Evolutionary conservation across 139 green algal genomes (phyloP).

Genomic region (Mesostigma viride): DNA sequence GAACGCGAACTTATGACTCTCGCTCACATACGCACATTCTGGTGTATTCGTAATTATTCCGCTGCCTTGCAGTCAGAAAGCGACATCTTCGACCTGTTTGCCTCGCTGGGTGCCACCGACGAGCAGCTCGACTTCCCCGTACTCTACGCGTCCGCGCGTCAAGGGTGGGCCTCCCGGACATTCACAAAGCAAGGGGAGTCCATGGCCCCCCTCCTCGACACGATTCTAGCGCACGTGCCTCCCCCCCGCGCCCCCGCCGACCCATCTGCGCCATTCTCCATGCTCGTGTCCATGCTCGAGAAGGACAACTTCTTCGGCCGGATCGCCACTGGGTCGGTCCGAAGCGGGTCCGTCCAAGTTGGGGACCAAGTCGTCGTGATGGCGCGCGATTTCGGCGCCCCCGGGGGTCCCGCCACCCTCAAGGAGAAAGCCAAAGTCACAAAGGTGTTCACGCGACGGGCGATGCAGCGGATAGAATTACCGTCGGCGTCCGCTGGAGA

Average conservation of each 20-base stretch:
- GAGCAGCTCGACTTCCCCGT: slow-evolving; percentile 80
- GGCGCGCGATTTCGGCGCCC: neutral
- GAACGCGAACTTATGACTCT: too few species aligned
- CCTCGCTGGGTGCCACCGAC: slow-evolving; percentile 60
- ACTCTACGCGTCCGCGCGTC: slow-evolving; percentile 61
- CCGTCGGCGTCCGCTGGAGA: slow-evolving; percentile 56
- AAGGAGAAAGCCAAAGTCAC: slow-evolving; percentile 36
- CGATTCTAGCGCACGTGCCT: slow-evolving; percentile 56
- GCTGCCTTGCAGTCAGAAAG: too few species aligned
- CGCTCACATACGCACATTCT: too few species aligned
- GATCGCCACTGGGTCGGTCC: slow-evolving; percentile 64
- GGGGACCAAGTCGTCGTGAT: slow-evolving; percentile 49
- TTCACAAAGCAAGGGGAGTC: slow-evolving; percentile 6
- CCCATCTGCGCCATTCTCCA: slow-evolving; percentile 40
- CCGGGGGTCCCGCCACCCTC: neutral
- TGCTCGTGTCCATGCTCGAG: slow-evolving; percentile 77
- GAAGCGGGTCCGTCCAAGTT: slow-evolving; percentile 42
- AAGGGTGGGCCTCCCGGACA: slow-evolving; percentile 31
- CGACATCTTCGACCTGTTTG: slow-evolving; percentile 75
- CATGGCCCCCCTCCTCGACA: slow-evolving; percentile 70
- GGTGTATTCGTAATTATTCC: too few species aligned
- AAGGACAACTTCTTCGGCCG: slow-evolving; percentile 64
- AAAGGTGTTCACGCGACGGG: slow-evolving; percentile 57
- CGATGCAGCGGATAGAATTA: slow-evolving; percentile 41
- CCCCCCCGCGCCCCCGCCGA: slow-evolving; percentile 38